Percentiles rank a stretch among this genome's conserved stretches.
Conservation (phyloP, 2,329 filamentous ascomycete species). For the Cladosporium sp. region DNA sequence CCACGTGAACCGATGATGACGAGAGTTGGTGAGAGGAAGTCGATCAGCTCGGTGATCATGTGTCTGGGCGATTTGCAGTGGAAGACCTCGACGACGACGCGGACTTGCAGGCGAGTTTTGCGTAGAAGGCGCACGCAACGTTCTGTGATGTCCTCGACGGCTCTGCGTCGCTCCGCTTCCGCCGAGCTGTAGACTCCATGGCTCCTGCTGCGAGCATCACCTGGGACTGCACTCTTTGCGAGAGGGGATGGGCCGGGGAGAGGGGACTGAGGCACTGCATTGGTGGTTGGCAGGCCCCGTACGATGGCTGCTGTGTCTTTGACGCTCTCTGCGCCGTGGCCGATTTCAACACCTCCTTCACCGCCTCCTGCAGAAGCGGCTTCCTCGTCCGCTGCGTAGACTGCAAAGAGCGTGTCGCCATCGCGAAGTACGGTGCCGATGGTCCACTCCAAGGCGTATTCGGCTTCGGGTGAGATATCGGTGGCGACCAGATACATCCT, state of each 20-base stretch:
- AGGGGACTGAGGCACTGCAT: constrained; percentile 20
- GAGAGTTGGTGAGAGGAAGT: constrained; percentile 83
- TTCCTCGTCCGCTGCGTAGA: constrained; percentile 93
- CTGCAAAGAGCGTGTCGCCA: constrained; percentile 87
- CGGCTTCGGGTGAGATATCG: constrained; percentile 89
- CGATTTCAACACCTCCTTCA: constrained; percentile 51
- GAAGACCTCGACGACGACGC: constrained; percentile 91
- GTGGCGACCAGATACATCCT: constrained; percentile 95
- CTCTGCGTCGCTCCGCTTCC: constrained; percentile 75
- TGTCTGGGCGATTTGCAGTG: constrained; percentile 98
- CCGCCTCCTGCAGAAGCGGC: constrained; percentile 44
- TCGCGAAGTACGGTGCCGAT: constrained; percentile 92
- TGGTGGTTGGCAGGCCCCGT: constrained; percentile 51
- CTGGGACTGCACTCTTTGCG: constrained; percentile 14
- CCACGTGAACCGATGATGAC: constrained; percentile 91
- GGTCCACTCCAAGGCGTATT: constrained; percentile 95
- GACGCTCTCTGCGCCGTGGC: constrained; percentile 70
- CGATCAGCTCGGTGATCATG: constrained; percentile 94
- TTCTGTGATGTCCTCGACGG: constrained; percentile 79
- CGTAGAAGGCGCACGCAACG: constrained; percentile 79
- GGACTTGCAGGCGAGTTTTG: constrained; percentile 88
- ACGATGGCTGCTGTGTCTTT: constrained; percentile 71
- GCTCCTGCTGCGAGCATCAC: constrained; percentile 24
- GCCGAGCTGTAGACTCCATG: constrained; percentile 44
- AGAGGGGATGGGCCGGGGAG: constrained; percentile 31